Evolutionary conservation across 495 filamentous ascomycete genomes (phyloP), one percentile per base, ranked within the genome.

Genomic region (Platismatia glauca): DNA sequence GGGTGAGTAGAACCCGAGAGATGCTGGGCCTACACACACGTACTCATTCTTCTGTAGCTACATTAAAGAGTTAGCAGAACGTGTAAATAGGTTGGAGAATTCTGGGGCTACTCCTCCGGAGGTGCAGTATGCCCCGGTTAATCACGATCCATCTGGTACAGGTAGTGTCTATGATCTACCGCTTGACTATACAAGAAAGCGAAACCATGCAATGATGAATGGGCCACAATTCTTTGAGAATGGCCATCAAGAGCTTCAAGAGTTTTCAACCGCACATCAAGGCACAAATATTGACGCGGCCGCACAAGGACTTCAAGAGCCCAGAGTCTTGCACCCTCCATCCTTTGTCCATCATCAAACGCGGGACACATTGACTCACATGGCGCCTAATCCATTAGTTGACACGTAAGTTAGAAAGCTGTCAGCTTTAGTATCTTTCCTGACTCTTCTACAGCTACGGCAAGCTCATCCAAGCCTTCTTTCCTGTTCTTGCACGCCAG

Each of bases 11-110:
- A 11, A 15, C 41, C 29, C 27, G 41, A 22, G n/a, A 29, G 4
- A 24, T 2, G 1, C 22, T 31, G 11, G 7, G 22, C 34, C 34
- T 20, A 44, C 50, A 15, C 55, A 41, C 41, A 56, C 6, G 52
- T 61, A 52, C 61, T 70, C 46, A 58, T 64, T 55, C 50, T n/a
- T 34, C 50, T 56, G 38, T 69, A 93, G 89, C 0, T 97, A 97
- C 69, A 97, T 97, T 71, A 97, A 97, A 71, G 93, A 97, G 71
- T 81, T 97, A 3, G 91, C 92, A 38, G 92, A 96, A 66, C 81
- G 93, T 35, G 81, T 97, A 57, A 84, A 93, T 64, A 86, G 82
- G 2, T 85, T 97, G 29, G 93, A 97, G 66, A 87, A 81, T 50
- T 70, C 75, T 12, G 70, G 68, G 24, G 69, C 55, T 43, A 56